Base-by-base conservation (phyloP, 345 rosid species). In the Populus nigra region DNA sequence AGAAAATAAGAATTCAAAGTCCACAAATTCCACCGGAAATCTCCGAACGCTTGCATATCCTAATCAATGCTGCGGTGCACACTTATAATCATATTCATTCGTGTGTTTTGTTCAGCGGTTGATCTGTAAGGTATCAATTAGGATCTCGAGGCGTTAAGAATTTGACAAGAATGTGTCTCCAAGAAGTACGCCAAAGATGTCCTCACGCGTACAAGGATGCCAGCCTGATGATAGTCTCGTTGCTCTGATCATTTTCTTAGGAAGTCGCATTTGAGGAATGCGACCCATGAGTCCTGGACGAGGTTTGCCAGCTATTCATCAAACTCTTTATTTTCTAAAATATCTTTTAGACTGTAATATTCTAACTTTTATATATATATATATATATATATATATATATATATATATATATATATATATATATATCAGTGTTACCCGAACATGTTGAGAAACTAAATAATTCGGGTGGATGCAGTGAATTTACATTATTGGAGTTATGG, bases 1-100 rank as follows among this genome's bases (percentile, higher is more conserved):
- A 22, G 36, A 65, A 31, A 16, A 29, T 9, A 31, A 55, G 25
- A 23, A 20, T 5, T 31, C 12, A 47, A 68, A 61, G 75, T 79
- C 78, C 65, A 74, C 73, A 27, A 74, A 29, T 68, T 79, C 74
- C 29, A 69, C 75, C 43, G 18, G 65, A 62, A 74, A 61, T 74
- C 49, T 74, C 75, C 75, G 69, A 74, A 74, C 78, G 62, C 63
- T 15, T 23, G 22, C 41, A 35, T 27, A 29, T 43, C 18, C 2
- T 27, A 13, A 15, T 65, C 39, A 65, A 33, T 15, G 7, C 16
- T 31, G 68, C 29, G 35, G 38, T 7, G 38, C 41, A 17, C 25
- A 7, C 0, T 16, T 17, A 16, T 5, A 63, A 55, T 55, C 61
- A 55, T 55, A 55, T 20, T 55, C 61, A 20, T 2, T 22, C 61